Conservation (phyloP, 305 asterid genomes). For the Ajuga reptans region DNA sequence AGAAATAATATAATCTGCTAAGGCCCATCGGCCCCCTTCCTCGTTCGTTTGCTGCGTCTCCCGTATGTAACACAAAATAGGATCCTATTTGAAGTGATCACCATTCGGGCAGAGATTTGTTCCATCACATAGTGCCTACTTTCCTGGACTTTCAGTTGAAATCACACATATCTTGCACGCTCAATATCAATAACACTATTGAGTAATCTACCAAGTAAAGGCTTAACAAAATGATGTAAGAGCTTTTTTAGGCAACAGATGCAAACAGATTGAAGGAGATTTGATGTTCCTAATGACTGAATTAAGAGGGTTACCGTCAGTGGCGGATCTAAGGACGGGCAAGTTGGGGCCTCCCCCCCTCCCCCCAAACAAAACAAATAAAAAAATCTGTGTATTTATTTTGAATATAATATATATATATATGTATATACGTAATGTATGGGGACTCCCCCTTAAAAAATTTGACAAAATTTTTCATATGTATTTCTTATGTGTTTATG, state of each 20-base stretch:
- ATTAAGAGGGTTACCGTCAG: background rate
- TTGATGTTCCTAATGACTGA: background rate
- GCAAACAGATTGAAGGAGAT: background rate
- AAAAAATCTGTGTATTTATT: no score
- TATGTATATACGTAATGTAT: no score
- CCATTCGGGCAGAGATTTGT: background rate
- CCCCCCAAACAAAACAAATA: no score
- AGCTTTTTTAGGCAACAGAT: background rate
- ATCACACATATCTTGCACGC: background rate
- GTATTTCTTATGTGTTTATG: no score
- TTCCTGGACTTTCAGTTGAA: background rate
- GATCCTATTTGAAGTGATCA: background rate
- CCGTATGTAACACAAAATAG: background rate
- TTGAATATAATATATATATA: no score
- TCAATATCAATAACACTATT: background rate
- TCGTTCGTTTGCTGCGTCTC: no score
- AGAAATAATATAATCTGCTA: no score
- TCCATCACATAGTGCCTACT: background rate
- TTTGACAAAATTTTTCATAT: no score
- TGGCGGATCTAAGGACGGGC: no score
- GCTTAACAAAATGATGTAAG: background rate
- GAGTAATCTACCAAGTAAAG: background rate
- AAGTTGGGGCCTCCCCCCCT: no score
- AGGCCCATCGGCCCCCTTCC: no score
- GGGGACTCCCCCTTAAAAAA: no score